Conservation (phyloP, 1,284 basidiomycete species). For the Tilletia horrida region DNA sequence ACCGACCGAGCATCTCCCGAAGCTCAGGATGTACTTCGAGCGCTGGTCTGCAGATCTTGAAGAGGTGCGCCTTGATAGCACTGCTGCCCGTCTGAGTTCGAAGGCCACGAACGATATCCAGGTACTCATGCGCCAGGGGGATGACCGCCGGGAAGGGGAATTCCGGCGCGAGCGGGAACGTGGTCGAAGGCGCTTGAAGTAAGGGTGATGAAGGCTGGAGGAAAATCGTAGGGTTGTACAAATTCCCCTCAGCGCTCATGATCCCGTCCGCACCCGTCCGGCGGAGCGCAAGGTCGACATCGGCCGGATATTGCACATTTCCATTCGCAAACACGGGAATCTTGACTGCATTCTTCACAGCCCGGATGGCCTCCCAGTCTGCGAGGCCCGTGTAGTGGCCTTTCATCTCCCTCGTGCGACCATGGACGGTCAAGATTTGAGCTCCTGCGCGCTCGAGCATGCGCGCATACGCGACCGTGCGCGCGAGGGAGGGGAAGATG, state of each 20-base stretch:
- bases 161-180: conserved; percentile 30
- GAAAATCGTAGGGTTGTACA: conserved; percentile 90
- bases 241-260: conserved; percentile 91
- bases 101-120: conserved; percentile 71
- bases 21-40: conserved; percentile 70
- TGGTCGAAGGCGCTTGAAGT: conserved; percentile 15
- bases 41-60: conserved; percentile 82
- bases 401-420: conserved; percentile 83
- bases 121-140: conserved; percentile 76
- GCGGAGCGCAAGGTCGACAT: conserved; percentile 72
- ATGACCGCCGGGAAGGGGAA: conserved; percentile 64
- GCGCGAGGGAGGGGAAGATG: conserved; percentile 77
- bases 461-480: conserved; percentile 85
- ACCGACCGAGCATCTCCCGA: conserved; percentile 62
- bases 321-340: conserved; percentile 96
- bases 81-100: conserved; percentile 70
- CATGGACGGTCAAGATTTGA: conserved; percentile 91
- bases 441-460: conserved; percentile 94
- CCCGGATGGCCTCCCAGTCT: conserved; percentile 74
- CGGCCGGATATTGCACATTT: conserved; percentile 81
- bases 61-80: conserved; percentile 86
- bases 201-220: not conserved
- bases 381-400: conserved; percentile 74
- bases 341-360: conserved; percentile 79
- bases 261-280: conserved; percentile 84